These are phyloP conservation scores for Helminthosporium solani DNA, from an alignment of 2,329 filamentous ascomycete species.

Conservation along the genomic window DNA sequence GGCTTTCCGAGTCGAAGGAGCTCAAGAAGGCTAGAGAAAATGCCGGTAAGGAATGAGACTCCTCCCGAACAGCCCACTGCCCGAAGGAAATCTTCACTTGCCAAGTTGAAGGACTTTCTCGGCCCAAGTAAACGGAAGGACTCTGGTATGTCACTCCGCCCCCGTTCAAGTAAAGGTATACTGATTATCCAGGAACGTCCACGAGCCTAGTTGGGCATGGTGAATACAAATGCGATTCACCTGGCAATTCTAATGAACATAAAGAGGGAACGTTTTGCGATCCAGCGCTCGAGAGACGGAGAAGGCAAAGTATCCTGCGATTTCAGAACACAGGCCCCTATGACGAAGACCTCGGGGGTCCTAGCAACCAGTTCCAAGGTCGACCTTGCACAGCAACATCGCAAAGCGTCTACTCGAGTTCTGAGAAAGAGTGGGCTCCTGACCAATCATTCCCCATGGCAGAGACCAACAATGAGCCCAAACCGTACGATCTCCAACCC, in stretches of 20 bases:
- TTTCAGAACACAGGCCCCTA: slow-evolving; percentile 5
- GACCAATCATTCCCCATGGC: slow-evolving; percentile 1
- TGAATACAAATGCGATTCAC: background rate
- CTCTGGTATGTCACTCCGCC: background rate
- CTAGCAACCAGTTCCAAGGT: slow-evolving; percentile 2
- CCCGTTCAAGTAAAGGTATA: background rate
- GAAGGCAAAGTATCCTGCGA: slow-evolving; percentile 1
- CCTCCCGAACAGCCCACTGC: background rate
- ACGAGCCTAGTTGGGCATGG: background rate
- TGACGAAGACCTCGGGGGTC: background rate
- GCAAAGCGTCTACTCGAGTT: background rate
- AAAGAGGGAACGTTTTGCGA: background rate
- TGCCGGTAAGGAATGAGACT: background rate
- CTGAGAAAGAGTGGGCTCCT: background rate
- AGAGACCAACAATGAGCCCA: slow-evolving; percentile 7
- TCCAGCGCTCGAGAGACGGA: background rate
- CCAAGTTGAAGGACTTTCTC: slow-evolving; percentile 6
- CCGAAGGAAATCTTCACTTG: slow-evolving; percentile 2
- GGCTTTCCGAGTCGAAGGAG: background rate
- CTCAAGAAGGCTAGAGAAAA: background rate
- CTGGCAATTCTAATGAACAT: background rate
- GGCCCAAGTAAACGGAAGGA: background rate
- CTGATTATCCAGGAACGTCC: background rate
- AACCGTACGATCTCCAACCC: background rate
- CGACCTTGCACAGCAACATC: background rate